Evolutionary conservation across 2,329 filamentous ascomycete genomes (phyloP), one percentile per base, ranked within the genome.

Genomic region (Apiospora rasikravindrae): DNA sequence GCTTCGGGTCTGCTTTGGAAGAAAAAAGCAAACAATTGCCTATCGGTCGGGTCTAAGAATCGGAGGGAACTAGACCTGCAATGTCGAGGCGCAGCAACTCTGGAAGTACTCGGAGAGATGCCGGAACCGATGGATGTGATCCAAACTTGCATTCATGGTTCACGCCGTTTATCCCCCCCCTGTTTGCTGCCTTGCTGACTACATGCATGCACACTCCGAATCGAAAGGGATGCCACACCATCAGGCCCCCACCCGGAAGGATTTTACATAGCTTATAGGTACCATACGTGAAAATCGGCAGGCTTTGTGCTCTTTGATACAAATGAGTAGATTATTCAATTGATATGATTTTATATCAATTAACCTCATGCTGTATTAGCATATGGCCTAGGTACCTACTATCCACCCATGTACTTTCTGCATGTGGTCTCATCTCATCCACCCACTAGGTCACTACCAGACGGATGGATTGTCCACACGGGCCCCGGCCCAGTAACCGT

Each of bases 171-270:
- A 8, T 19, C 26, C 0, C 53, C 53, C 53, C 53, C 19, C 57
- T 24, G 24, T 24, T 19, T 64, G 29, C 57, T 64, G 57, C 19
- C 33, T 24, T 64, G 57, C 57, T 64, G 57, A 64, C 57, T 64
- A 64, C 33, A n/a, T 64, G n/a, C 10, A 57, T 37, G 40, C 8
- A 11, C 13, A 61, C 53, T 61, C 16, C 53, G 53, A n/a, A 37
- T 61, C 10, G 29, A 22, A 64, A 64, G 33, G 57, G 57, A 40
- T n/a, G 57, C 8, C 33, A 40, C 57, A 40, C 57, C 57, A 57
- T 5, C 26, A 33, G 16, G 53, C 29, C 19, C 19, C 53, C 29
- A 57, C 51, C 24, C 33, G 33, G 33, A 37, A 37, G 33, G 33
- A 7, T 37, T 37, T 37, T 37, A 1, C 2, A 37, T 7, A 29